Base-by-base conservation (phyloP, 352 stramenopile species). In the Phytophthora megakarya region DNA sequence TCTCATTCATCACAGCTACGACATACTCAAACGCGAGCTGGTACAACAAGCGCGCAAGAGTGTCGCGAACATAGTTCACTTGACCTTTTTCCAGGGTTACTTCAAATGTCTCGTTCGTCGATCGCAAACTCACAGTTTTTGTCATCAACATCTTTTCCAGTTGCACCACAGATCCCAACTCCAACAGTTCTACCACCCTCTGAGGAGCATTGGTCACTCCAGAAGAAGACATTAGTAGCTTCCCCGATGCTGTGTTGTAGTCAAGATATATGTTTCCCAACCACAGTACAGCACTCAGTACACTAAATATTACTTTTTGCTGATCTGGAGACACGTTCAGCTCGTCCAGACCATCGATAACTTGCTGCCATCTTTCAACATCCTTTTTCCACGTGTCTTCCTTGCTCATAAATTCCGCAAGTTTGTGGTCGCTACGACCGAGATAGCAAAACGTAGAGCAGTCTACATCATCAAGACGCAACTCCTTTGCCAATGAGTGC, bases 271-370 rank as follows among this genome's bases (percentile, higher is more conserved):
- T 57, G 37, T 93, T 93, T 13, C 82, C 82, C 10, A 93, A 68
- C 81, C 84, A 90, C 5, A 93, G 57, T 19, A 90, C 73, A 13
- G 84, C 82, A 57, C 81, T 89, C 15, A 93, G 58, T 16, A 89
- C 56, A 26, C 72, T 70, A 49, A 92, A 90, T 45, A 93, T 72
- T 10, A 71, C 33, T 33, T 79, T 73, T 28, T 85, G 82, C 25
- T 81, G 58, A 26, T 72, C 55, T 18, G 61, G 33, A 3, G 73
- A 57, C 18, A 92, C 43, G 6, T 63, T 67, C 28, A 92, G 65
- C 11, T 65, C 67, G 22, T 77, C 73, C 54, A 92, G 70, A 1
- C 79, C 67, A 40, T 71, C 61, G 21, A 87, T 25, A n/a, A 92
- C 62, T 43, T 86, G 74, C 25, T 86, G 67, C 74, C 83, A 92